Percentiles rank a stretch among this genome's conserved stretches.
phyloP scores from a whole-genome alignment of 805 yeast genomes.

The Hanseniaspora guilliermondii region DNA sequence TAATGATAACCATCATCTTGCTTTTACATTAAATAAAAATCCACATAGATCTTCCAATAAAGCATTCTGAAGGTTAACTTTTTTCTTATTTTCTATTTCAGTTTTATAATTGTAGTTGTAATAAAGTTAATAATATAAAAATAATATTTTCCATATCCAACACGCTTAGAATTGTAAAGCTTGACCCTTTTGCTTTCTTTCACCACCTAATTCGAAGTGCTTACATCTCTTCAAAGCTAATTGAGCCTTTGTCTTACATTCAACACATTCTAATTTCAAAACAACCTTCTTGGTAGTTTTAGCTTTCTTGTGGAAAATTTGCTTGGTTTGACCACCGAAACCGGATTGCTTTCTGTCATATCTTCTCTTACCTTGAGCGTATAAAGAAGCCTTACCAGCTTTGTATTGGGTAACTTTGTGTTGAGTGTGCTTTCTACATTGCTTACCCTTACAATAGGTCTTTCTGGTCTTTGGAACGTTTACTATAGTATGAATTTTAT shows the following conservation, averaged over 20 bases:
- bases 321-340: slow-evolving; percentile 99
- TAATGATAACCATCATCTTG: too few species aligned
- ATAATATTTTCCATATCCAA: neutral
- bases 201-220: slow-evolving; percentile 99
- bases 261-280: slow-evolving; percentile 96
- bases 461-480: slow-evolving; percentile 99
- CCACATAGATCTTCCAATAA: neutral
- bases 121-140: neutral
- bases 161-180: slow-evolving; percentile 90
- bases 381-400: slow-evolving; percentile 99
- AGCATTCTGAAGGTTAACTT: neutral
- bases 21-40: neutral
- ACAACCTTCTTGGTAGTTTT: slow-evolving; percentile 99
- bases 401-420: slow-evolving; percentile 99
- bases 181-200: slow-evolving; percentile 99
- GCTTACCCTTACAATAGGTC: slow-evolving; percentile 99
- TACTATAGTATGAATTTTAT: slow-evolving; percentile 40
- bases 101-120: slow-evolving; percentile 1
- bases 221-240: slow-evolving; percentile 97
- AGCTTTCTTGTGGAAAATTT: slow-evolving; percentile 99
- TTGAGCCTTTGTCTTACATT: slow-evolving; percentile 98
- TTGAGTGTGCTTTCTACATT: slow-evolving; percentile 98
- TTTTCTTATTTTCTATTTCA: neutral
- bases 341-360: slow-evolving; percentile 99
- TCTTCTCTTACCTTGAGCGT: slow-evolving; percentile 99